These are phyloP conservation scores for Actinomucor elegans DNA, from an alignment of 371 early-diverging fungal species.

Conservation along the genomic window DNA sequence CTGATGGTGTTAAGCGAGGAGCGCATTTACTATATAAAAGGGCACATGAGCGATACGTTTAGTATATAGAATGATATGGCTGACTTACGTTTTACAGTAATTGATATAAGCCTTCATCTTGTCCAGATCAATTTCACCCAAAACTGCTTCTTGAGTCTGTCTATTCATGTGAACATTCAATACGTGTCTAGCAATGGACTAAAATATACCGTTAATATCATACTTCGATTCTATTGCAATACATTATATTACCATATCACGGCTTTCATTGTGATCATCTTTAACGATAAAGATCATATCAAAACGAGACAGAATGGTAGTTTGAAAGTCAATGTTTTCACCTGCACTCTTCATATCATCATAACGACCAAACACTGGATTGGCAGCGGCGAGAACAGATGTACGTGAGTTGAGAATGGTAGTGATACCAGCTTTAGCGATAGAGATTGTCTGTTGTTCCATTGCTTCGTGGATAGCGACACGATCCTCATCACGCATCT, in stretches of 20 bases:
- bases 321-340: slow-evolving; percentile 99
- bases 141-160: slow-evolving; percentile 58
- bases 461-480: slow-evolving; percentile 99
- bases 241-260: slow-evolving; percentile 65
- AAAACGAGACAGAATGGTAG: slow-evolving; percentile 97
- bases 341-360: slow-evolving; percentile 98
- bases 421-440: slow-evolving; percentile 99
- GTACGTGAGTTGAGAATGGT: slow-evolving; percentile 98
- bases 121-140: slow-evolving; percentile 85
- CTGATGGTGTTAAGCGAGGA: slow-evolving; percentile 85
- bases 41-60: neutral
- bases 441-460: slow-evolving; percentile 99
- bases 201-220: neutral
- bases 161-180: slow-evolving; percentile 88
- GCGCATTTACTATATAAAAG: slow-evolving; percentile 76
- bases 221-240: neutral
- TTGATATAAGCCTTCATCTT: slow-evolving; percentile 94
- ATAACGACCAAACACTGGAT: slow-evolving; percentile 99
- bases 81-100: slow-evolving; percentile 85
- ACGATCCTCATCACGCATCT: slow-evolving; percentile 99
- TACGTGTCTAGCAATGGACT: slow-evolving; percentile 93
- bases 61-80: neutral
- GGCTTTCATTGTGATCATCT: slow-evolving; percentile 85
- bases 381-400: slow-evolving; percentile 99
- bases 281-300: slow-evolving; percentile 97